Evolutionary conservation across 78 protist genomes (phyloP).

Genomic region (Dictyostelium capitatum): DNA sequence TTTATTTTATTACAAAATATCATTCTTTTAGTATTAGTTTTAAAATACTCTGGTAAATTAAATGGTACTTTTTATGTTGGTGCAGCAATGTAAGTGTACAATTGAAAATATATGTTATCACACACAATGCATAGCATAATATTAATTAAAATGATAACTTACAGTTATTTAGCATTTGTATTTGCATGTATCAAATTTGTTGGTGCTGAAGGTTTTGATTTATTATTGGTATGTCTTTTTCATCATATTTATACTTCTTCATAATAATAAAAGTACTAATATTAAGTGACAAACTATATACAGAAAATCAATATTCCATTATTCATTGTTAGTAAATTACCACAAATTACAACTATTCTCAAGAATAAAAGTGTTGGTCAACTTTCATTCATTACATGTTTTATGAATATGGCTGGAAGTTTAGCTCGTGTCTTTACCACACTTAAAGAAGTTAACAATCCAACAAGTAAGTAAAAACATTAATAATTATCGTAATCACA

Average conservation of each 20-base stretch:
- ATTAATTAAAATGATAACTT: too few species aligned
- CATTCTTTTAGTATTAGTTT: conserved; percentile 67
- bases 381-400: conserved; percentile 84
- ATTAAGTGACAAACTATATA: background rate
- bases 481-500: background rate
- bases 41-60: conserved; percentile 36
- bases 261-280: background rate
- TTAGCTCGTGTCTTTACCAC: conserved; percentile 93
- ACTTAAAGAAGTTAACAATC: conserved; percentile 78
- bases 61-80: conserved; percentile 13
- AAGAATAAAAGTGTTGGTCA: conserved; percentile 82
- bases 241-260: background rate
- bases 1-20: conserved; percentile 64
- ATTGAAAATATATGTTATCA: too few species aligned
- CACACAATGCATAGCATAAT: too few species aligned
- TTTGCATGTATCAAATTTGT: background rate
- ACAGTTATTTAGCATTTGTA: background rate
- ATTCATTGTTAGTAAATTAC: conserved; percentile 44
- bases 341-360: conserved; percentile 80
- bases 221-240: conserved; percentile 7
- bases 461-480: conserved; percentile 7
- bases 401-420: conserved; percentile 87
- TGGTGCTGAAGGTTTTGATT: background rate
- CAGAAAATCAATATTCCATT: conserved; percentile 39
- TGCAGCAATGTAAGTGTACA: conserved; percentile 6